Base-by-base conservation (phyloP, 805 yeast genomes). In the Candida sphagnicola region DNA sequence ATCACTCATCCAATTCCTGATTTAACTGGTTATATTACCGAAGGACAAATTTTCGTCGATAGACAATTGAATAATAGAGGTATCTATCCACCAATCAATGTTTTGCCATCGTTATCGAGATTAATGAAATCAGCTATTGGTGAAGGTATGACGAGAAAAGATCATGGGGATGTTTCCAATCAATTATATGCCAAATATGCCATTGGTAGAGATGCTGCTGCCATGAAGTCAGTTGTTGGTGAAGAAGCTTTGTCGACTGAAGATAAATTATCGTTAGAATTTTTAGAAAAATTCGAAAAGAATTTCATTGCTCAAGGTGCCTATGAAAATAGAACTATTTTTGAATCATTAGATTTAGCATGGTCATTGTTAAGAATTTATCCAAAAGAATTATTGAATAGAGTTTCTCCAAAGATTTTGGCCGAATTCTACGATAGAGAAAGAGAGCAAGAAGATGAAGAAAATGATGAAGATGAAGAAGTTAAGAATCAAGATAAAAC, bases 191-290 rank as follows among this genome's bases (percentile, higher is more conserved):
- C 99, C 56, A 93, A 93, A 69, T 93, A 93, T 64, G 99, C 99
- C 48, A 95, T 93, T 72, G 99, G 99, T 76, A 86, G 90, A 72
- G 99, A 93, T 70, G 99, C 99, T 18, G 99, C 99, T 36, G 97
- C 99, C 53, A 93, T 93, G 99, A 93, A 93, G 73, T 96, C 99
- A 11, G 99, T 93, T 51, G 99, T 93, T 54, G 99, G 99, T 80
- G 99, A 93, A 70, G 99, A 93, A 70, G 99, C 99, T 25, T 75
- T 93, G 58, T 89, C 97, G 24, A 87, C 87, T 48, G 99, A 93
- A 67, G 99, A 93, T 70, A 95, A 95, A 71, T 77, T 93, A 49
- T 93, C 99, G 2, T 77, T 93, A 60, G 99, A 93, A 73, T 93
- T 93, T 64, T 80, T 93, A 71, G 99, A 95, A 63, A 93, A 93